Evolutionary conservation across 179 eudicot genomes (phyloP).

Genomic region (Pouteria campechiana): DNA sequence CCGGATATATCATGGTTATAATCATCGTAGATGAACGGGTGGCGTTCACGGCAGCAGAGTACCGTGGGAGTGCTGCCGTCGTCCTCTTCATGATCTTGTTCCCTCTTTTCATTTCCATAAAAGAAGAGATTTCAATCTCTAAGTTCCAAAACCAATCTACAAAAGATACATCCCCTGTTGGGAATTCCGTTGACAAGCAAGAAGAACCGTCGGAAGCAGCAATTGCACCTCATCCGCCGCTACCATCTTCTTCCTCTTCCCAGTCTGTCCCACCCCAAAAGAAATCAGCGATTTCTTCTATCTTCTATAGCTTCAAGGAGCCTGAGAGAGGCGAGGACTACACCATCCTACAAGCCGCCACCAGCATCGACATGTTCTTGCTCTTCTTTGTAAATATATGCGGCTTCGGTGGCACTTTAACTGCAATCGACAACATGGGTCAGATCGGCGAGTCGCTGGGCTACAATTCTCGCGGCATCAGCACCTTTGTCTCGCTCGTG

Average conservation of each 20-base stretch:
- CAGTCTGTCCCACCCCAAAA: neutral
- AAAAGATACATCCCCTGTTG: neutral
- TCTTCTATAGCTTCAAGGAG: neutral
- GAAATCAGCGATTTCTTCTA: neutral
- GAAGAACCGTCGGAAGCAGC: too few relatives aligned
- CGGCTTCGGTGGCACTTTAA: constrained; percentile 12
- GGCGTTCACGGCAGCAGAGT: neutral
- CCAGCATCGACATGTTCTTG: constrained; percentile 20
- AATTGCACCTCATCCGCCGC: too few relatives aligned
- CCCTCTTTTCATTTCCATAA: constrained; percentile 6
- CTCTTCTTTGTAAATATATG: constrained; percentile 12
- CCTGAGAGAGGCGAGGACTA: constrained; percentile 20
- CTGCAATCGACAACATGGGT: constrained; percentile 15
- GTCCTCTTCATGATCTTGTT: constrained; percentile 9
- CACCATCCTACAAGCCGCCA: constrained; percentile 17
- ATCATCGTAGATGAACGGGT: constrained; percentile 6
- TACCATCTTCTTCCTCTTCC: neutral
- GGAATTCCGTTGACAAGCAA: too few relatives aligned
- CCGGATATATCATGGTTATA: constrained; percentile 10
- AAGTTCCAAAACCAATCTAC: neutral
- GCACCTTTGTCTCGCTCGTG: constrained; percentile 16
- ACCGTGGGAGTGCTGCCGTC: neutral
- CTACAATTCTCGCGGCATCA: constrained; percentile 1
- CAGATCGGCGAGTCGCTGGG: constrained; percentile 20
- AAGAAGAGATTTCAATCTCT: constrained; percentile 11